Percentiles rank a stretch among this genome's conserved stretches.
phyloP scores from a whole-genome alignment of 805 yeast species.

The Allodekkera sacchari region DNA sequence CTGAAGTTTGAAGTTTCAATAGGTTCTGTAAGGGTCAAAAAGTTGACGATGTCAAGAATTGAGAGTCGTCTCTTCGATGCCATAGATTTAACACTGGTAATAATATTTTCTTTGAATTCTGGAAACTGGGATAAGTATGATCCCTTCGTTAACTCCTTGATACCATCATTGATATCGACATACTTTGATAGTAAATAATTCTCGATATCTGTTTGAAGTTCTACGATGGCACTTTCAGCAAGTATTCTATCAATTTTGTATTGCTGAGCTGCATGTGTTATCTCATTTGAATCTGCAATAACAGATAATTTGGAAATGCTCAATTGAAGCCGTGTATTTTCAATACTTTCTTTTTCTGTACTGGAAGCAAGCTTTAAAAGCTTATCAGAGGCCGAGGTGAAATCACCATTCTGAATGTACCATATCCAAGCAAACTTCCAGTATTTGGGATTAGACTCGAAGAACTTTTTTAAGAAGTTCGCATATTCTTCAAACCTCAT shows the following conservation, averaged over 20 bases:
- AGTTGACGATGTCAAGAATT: constrained; percentile 40
- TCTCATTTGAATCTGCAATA: constrained; percentile 30
- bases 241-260: constrained; percentile 39
- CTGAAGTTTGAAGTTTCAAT: neutral
- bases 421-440: constrained; percentile 67
- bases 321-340: constrained; percentile 45
- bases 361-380: constrained; percentile 33
- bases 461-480: constrained; percentile 41
- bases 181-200: constrained; percentile 19
- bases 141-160: constrained; percentile 6
- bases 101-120: constrained; percentile 9
- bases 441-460: constrained; percentile 34
- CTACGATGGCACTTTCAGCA: constrained; percentile 11
- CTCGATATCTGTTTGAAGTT: constrained; percentile 22
- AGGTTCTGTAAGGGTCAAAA: constrained; percentile 31
- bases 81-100: constrained; percentile 22
- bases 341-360: constrained; percentile 32
- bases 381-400: constrained; percentile 38
- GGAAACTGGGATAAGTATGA: constrained; percentile 12
- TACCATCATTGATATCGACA: constrained; percentile 15
- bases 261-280: constrained; percentile 21
- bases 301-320: constrained; percentile 67
- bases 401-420: constrained; percentile 45
- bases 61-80: constrained; percentile 31
- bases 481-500: constrained; percentile 48